Conservation (phyloP, 768 basidiomycete species). For the Leccinum uliginosum region DNA sequence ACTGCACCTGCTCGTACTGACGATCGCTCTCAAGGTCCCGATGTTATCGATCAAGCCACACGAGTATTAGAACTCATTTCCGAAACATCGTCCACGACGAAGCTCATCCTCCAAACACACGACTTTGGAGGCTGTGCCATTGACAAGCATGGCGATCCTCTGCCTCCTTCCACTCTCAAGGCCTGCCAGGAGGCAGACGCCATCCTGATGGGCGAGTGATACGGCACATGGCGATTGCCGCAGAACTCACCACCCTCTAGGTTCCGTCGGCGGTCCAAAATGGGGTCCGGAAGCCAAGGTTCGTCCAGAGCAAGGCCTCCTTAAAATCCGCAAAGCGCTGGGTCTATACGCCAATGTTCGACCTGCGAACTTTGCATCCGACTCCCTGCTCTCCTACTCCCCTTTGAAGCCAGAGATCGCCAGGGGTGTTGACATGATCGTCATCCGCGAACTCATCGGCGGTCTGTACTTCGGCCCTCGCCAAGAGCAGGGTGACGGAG, state of each 20-base stretch:
- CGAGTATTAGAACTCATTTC: slow-evolving; percentile 76
- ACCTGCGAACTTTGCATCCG: slow-evolving; percentile 91
- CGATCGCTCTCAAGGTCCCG: slow-evolving; percentile 59
- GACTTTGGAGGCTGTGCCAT: slow-evolving; percentile 93
- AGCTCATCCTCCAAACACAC: slow-evolving; percentile 70
- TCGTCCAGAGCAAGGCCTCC: slow-evolving; percentile 89
- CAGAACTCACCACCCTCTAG: slow-evolving; percentile 37
- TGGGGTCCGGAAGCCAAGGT: slow-evolving; percentile 90
- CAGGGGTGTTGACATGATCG: slow-evolving; percentile 84
- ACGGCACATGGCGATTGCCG: background rate
- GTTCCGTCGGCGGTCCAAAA: slow-evolving; percentile 97
- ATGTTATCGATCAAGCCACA: slow-evolving; percentile 82
- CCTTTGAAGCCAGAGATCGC: slow-evolving; percentile 87
- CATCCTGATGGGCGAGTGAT: slow-evolving; percentile 81
- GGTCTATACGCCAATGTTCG: slow-evolving; percentile 98
- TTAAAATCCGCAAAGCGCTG: slow-evolving; percentile 83
- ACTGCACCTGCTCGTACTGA: background rate
- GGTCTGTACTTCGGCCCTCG: slow-evolving; percentile 94
- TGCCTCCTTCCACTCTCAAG: slow-evolving; percentile 79
- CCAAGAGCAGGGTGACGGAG: slow-evolving; percentile 73
- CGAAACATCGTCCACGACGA: slow-evolving; percentile 54
- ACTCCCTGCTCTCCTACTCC: slow-evolving; percentile 79
- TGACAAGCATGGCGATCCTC: slow-evolving; percentile 78
- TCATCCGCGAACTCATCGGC: slow-evolving; percentile 94
- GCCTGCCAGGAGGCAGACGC: slow-evolving; percentile 94